Evolutionary conservation across 129 eudicot genomes (phyloP).

Genomic region (Tagetes patula): DNA sequence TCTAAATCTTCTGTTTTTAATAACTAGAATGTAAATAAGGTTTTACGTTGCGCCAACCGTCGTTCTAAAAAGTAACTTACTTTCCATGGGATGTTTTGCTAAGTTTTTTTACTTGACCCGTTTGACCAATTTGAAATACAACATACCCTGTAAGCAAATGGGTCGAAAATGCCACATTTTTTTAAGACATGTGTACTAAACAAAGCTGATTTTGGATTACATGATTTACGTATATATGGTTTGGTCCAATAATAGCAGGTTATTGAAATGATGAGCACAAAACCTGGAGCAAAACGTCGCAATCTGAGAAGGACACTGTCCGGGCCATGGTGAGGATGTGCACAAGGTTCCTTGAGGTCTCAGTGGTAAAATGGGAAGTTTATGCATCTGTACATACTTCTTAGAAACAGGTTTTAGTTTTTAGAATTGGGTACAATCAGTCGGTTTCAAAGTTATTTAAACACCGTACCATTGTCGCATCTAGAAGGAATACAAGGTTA

Average conservation of each 20-base stretch:
- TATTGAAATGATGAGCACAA: conserved; percentile 65
- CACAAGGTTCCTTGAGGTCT: not conserved
- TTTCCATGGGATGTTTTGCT: not conserved
- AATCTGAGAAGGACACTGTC: conserved; percentile 76
- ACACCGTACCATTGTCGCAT: conserved; percentile 24
- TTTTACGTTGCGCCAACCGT: not conserved
- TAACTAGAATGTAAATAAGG: not conserved
- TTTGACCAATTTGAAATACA: not conserved
- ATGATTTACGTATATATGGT: not conserved
- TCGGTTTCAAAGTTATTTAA: conserved; percentile 12
- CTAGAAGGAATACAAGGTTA: conserved; percentile 17
- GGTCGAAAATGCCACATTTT: not conserved
- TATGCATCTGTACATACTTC: conserved; percentile 27
- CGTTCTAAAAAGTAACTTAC: not conserved
- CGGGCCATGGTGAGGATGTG: conserved; percentile 70
- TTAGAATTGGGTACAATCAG: conserved; percentile 27
- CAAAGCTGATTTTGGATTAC: not conserved
- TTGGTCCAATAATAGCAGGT: conserved; percentile 37
- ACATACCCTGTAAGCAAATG: not conserved
- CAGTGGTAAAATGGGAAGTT: not conserved
- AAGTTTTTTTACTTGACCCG: not conserved
- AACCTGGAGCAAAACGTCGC: conserved; percentile 54
- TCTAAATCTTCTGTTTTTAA: not conserved
- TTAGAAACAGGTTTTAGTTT: conserved; percentile 27
- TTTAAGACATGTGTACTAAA: not conserved